Evolutionary conservation across 805 yeast genomes (phyloP), one percentile per base, ranked within the genome.

Genomic region (Yamadazyma tumulicola): DNA sequence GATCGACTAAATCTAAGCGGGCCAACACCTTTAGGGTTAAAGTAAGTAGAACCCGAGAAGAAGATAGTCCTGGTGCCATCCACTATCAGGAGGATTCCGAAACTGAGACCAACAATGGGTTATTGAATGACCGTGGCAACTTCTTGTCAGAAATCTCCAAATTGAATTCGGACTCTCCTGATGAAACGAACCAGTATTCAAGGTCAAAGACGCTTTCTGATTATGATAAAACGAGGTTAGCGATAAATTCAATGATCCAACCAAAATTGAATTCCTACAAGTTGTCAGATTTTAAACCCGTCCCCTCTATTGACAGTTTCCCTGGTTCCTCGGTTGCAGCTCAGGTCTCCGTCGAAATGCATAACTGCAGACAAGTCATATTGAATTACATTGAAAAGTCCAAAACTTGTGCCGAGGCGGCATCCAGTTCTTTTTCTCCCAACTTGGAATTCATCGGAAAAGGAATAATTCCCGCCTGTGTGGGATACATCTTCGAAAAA

Each of bases 401-500:
- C 5, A 74, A 74, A 40, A 71, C 83, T 16, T 81, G 87, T 46
- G 64, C 73, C 24, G 76, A 74, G 39, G 64, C 77, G 16, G 47
- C 56, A 1, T 23, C 37, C 6, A 38, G 56, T 5, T 48, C 51
- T 31, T 48, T 52, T 21, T 55, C 62, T 4, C 72, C 74, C 13
- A 75, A 77, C 43, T 49, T 80, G 5, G 75, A 72, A 47, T 64
- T 56, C 7, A 54, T 85, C 33, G 95, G 95, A 0, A 65, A 73
- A 37, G 58, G 74, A 5, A 66, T 80, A 4, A 64, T 81, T 2
- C 51, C 67, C 2, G 61, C 84, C 0, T 67, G 85, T 2, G 66
- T 80, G 5, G 67, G 82, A 3, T 75, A 73, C 48, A 74, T 82
- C 9, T 61, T 85, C 34, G 91, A 82, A 46, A 68, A 79, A 43